A percentile compares a stretch with the other conserved stretches of the same genome.
phyloP scores from a whole-genome alignment of 164 flowering plant species.

The Chloranthus sessilifolius region DNA sequence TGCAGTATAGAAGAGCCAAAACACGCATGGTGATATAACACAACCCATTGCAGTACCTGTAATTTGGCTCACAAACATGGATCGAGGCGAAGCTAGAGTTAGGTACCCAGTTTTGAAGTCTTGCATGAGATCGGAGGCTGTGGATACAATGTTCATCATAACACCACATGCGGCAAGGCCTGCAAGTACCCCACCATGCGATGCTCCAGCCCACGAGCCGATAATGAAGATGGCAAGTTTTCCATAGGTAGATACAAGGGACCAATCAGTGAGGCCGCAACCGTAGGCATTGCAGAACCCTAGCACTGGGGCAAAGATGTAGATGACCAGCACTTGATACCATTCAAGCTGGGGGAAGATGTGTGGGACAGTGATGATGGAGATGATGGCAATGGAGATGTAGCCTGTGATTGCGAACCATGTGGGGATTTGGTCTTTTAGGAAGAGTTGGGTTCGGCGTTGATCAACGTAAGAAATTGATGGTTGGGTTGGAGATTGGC shows the following conservation, averaged over 20 bases:
- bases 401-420: constrained; percentile 44
- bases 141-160: constrained; percentile 60
- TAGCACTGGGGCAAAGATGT: constrained; percentile 41
- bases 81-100: constrained; percentile 52
- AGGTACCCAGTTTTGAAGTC: constrained; percentile 64
- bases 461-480: constrained; percentile 27
- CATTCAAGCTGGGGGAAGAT: constrained; percentile 51
- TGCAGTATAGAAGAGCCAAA: constrained; percentile 58
- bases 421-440: constrained; percentile 47
- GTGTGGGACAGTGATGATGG: constrained; percentile 32
- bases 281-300: constrained; percentile 67
- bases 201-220: constrained; percentile 55
- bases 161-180: constrained; percentile 64
- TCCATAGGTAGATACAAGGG: constrained; percentile 54
- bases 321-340: constrained; percentile 41
- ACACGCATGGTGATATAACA: constrained; percentile 51
- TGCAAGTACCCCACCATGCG: constrained; percentile 54
- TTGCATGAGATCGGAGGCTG: constrained; percentile 55
- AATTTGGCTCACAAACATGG: constrained; percentile 57
- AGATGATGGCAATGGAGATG: constrained; percentile 27
- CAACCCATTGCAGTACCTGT: constrained; percentile 58
- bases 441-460: constrained; percentile 31
- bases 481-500: not conserved
- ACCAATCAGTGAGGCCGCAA: constrained; percentile 59
- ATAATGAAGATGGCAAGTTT: constrained; percentile 51